Conservation (phyloP, 2,329 filamentous ascomycete genomes). For the Immersiporthe knoxdaviesiana region DNA sequence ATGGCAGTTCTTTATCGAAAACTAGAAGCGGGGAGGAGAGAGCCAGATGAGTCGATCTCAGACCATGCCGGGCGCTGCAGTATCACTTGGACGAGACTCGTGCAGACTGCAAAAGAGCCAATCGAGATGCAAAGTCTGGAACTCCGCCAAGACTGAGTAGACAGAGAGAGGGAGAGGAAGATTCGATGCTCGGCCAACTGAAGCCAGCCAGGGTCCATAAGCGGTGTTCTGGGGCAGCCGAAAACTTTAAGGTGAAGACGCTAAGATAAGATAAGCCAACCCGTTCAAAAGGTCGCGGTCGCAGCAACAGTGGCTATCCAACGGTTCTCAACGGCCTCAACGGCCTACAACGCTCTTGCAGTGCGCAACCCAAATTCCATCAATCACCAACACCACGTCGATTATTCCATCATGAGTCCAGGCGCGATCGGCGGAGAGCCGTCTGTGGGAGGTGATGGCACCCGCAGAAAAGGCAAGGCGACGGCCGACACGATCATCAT, state of each 20-base stretch:
- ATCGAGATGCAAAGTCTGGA: not conserved
- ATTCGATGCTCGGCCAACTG: not conserved
- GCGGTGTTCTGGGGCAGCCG: not conserved
- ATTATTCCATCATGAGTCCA: conserved; percentile 56
- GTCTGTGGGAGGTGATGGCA: conserved; percentile 59
- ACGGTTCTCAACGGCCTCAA: not conserved
- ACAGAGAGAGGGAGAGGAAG: not conserved
- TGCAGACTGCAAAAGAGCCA: not conserved
- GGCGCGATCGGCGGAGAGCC: conserved; percentile 54
- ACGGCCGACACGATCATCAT: conserved; percentile 77
- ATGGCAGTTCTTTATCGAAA: conserved; percentile 35
- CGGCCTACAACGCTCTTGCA: not conserved
- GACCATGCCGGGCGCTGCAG: not conserved
- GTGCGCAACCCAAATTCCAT: conserved; percentile 26
- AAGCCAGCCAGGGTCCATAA: not conserved
- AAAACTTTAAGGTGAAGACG: not conserved
- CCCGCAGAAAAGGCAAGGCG: conserved; percentile 75
- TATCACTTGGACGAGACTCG: not conserved
- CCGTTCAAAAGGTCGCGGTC: not conserved
- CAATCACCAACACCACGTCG: conserved; percentile 28
- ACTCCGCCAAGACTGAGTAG: not conserved
- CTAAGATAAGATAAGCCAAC: conserved; percentile 8
- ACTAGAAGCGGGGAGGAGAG: not conserved
- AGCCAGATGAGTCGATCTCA: not conserved
- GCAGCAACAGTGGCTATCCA: too few species aligned